These are phyloP conservation scores for Microthlaspi erraticum DNA, from an alignment of 345 rosid genomes.

Conservation along the genomic window DNA sequence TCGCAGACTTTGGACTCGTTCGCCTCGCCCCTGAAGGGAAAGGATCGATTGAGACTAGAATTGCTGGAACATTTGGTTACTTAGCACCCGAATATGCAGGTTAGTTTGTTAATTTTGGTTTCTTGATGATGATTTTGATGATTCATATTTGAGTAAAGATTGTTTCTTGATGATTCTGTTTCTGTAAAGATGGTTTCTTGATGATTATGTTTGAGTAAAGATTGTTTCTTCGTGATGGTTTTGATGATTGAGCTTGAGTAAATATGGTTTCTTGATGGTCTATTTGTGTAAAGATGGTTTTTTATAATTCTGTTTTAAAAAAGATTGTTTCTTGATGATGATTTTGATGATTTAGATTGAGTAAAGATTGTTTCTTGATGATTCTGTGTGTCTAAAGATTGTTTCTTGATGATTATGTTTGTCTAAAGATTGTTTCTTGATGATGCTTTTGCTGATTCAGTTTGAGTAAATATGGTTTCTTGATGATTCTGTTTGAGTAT, in stretches of 20 bases:
- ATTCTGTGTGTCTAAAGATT: too few species aligned
- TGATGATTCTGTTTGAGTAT: not conserved
- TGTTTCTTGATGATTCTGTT: not conserved
- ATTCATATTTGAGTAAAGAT: too few species aligned
- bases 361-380: too few species aligned
- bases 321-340: not conserved
- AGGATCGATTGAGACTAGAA: slow-evolving; percentile 78
- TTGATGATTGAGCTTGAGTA: not conserved
- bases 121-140: too few species aligned
- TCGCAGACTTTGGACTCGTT: slow-evolving; percentile 88
- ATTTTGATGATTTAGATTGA: too few species aligned
- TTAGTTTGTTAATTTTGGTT: slow-evolving; percentile 30
- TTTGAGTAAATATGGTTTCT: not conserved
- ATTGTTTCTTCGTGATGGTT: too few species aligned
- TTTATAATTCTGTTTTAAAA: not conserved
- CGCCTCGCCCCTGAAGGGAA: slow-evolving; percentile 94
- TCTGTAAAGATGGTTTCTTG: too few species aligned
- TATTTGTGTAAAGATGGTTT: too few species aligned
- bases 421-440: too few species aligned
- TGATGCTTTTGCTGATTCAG: too few species aligned
- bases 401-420: too few species aligned
- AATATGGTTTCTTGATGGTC: too few species aligned
- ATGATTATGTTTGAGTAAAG: not conserved
- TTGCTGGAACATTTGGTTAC: slow-evolving; percentile 96
- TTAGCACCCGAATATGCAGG: slow-evolving; percentile 97